phyloP scores from a whole-genome alignment of 2,329 filamentous ascomycete species.

The Gliomastix tumulicola region DNA sequence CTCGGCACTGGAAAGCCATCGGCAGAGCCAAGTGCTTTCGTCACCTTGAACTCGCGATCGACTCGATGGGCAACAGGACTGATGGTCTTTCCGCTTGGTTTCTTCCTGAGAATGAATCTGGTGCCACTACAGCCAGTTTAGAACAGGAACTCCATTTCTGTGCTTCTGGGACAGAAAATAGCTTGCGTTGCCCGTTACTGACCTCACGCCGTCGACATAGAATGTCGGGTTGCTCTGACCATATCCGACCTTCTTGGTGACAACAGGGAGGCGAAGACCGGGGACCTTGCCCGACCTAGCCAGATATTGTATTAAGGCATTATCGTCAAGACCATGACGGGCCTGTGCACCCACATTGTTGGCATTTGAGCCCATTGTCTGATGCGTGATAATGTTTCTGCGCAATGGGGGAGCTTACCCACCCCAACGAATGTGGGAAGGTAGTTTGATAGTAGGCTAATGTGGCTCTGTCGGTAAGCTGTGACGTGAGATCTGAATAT shows the following conservation, averaged over 20 bases:
- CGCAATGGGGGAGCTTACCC: too few relatives aligned
- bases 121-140: too few relatives aligned
- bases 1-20: constrained; percentile 7
- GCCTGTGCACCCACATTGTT: too few relatives aligned
- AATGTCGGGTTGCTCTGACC: not conserved
- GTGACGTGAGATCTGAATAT: too few relatives aligned
- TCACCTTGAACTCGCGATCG: constrained; percentile 5
- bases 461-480: too few relatives aligned
- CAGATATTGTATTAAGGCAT: not conserved
- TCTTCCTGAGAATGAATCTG: constrained; percentile 2
- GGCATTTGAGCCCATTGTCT: too few relatives aligned
- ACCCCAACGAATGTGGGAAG: too few relatives aligned
- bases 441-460: too few relatives aligned
- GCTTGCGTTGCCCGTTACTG: too few relatives aligned
- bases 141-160: too few relatives aligned
- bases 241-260: not conserved
- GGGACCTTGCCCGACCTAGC: not conserved
- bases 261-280: not conserved
- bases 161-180: too few relatives aligned
- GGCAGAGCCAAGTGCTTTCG: constrained; percentile 5
- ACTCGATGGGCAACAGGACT: constrained; percentile 5
- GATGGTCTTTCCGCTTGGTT: constrained; percentile 4
- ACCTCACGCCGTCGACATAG: not conserved
- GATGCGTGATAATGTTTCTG: too few relatives aligned
- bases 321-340: not conserved